Conservation (phyloP, 176 grass and related monocot species). For the Phoenix dactylifera region DNA sequence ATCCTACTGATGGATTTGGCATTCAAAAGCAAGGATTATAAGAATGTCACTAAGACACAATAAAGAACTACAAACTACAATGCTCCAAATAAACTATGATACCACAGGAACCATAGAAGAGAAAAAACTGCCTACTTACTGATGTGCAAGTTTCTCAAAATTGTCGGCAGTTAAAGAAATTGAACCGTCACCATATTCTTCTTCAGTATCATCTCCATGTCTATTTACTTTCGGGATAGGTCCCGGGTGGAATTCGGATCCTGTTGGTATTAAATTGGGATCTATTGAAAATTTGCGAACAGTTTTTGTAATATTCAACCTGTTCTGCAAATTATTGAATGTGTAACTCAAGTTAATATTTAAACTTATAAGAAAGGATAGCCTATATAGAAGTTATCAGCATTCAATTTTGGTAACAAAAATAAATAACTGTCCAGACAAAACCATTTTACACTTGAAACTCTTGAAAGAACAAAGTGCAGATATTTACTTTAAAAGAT, state of each 20-base stretch:
- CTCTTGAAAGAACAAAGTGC: too few species aligned
- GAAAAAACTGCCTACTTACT: constrained; percentile 39
- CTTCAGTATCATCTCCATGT: constrained; percentile 77
- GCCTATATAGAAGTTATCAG: too few species aligned
- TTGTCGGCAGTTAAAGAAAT: constrained; percentile 44
- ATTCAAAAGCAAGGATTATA: too few species aligned
- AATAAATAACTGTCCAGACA: too few species aligned
- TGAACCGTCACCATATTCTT: constrained; percentile 64
- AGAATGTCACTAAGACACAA: too few species aligned
- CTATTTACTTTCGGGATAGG: constrained; percentile 79
- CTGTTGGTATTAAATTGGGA: constrained; percentile 75
- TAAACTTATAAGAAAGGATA: background rate
- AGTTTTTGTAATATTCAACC: constrained; percentile 98
- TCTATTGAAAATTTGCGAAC: constrained; percentile 95
- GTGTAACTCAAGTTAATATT: constrained; percentile 16
- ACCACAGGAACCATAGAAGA: too few species aligned
- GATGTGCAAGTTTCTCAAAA: constrained; percentile 82
- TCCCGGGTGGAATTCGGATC: constrained; percentile 88
- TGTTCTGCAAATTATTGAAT: constrained; percentile 72
- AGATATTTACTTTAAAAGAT: too few species aligned
- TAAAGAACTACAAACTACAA: too few species aligned
- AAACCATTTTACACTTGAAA: too few species aligned
- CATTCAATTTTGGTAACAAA: too few species aligned
- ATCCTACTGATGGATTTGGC: too few species aligned
- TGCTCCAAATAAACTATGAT: too few species aligned